Percentiles rank a stretch among this genome's conserved stretches.
These are phyloP conservation scores for Ceratocystis diversiconidia DNA, from an alignment of 2,329 filamentous ascomycete species.

Conservation along the genomic window DNA sequence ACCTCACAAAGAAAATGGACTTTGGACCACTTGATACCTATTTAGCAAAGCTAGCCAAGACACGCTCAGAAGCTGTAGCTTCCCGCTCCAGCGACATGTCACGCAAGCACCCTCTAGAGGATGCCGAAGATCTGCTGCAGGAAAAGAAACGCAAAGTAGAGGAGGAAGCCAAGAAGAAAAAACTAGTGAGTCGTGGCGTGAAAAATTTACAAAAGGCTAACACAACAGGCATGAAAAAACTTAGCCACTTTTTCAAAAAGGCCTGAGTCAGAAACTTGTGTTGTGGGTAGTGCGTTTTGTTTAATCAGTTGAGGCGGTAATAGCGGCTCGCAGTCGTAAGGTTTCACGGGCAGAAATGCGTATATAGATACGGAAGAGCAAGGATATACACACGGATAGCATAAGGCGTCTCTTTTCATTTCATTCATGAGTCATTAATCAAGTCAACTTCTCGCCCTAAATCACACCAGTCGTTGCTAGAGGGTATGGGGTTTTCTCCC, in stretches of 20 bases:
- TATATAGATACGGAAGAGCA: neutral
- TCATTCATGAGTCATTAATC: slow-evolving; percentile 1
- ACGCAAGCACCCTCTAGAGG: slow-evolving; percentile 51
- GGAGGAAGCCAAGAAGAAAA: slow-evolving; percentile 77
- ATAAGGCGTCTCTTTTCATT: neutral
- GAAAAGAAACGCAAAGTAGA: slow-evolving; percentile 79
- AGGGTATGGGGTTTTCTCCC: neutral
- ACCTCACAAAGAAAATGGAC: slow-evolving; percentile 37
- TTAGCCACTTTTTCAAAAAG: slow-evolving; percentile 88
- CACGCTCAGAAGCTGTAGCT: slow-evolving; percentile 58
- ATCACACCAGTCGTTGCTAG: neutral
- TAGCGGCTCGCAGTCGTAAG: neutral
- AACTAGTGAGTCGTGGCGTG: slow-evolving; percentile 57
- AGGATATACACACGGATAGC: neutral
- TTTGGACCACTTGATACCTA: slow-evolving; percentile 61
- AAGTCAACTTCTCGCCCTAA: neutral
- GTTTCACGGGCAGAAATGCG: neutral
- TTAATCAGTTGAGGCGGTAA: neutral
- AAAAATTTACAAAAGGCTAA: slow-evolving; percentile 80
- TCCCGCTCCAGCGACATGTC: slow-evolving; percentile 58
- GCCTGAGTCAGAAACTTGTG: slow-evolving; percentile 25
- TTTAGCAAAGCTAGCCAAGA: slow-evolving; percentile 46
- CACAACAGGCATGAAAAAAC: slow-evolving; percentile 86
- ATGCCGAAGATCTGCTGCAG: slow-evolving; percentile 48
- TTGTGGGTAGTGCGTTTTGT: neutral